A percentile compares a stretch with the other conserved stretches of the same genome.
phyloP scores from a whole-genome alignment of 192 early-diverging fungal species.

The Bifiguratus adelaidae region DNA sequence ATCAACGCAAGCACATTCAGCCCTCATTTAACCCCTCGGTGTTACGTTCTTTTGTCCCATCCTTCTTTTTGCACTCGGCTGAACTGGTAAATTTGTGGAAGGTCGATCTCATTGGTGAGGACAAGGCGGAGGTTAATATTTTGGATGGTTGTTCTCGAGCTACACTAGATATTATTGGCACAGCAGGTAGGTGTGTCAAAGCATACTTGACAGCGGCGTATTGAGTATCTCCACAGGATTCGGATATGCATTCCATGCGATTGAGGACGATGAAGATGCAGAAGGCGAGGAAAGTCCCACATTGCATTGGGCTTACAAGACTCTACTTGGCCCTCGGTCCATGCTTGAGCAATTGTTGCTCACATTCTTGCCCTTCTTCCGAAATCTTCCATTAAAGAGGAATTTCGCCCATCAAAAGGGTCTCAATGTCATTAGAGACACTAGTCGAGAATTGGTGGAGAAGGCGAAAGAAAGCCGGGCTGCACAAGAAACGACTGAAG shows the following conservation, averaged over 20 bases:
- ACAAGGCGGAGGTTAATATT: conserved; percentile 22
- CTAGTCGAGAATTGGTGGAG: conserved; percentile 21
- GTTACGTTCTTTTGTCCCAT: conserved; percentile 30
- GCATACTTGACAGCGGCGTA: not conserved
- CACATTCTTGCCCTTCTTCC: conserved; percentile 14
- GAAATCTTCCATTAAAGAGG: conserved; percentile 14
- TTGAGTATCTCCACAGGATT: conserved; percentile 16
- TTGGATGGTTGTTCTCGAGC: conserved; percentile 20
- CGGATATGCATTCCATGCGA: conserved; percentile 30
- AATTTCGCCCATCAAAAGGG: conserved; percentile 2
- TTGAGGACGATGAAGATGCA: conserved; percentile 6
- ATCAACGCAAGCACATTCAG: conserved; percentile 45
- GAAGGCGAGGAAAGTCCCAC: too few relatives aligned
- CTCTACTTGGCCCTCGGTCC: conserved; percentile 13
- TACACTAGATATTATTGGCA: conserved; percentile 34
- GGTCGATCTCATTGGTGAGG: conserved; percentile 6
- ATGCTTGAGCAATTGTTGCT: conserved; percentile 8
- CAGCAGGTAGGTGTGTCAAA: conserved; percentile 12
- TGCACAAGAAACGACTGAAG: too few relatives aligned
- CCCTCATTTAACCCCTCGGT: conserved; percentile 33
- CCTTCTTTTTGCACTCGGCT: conserved; percentile 17
- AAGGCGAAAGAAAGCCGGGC: conserved; percentile 11
- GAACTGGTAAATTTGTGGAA: conserved; percentile 24
- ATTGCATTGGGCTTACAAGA: conserved; percentile 30
- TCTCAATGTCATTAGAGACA: conserved; percentile 14